Conservation (phyloP, 1,284 basidiomycete species). For the Cystobasidium slooffiae region DNA sequence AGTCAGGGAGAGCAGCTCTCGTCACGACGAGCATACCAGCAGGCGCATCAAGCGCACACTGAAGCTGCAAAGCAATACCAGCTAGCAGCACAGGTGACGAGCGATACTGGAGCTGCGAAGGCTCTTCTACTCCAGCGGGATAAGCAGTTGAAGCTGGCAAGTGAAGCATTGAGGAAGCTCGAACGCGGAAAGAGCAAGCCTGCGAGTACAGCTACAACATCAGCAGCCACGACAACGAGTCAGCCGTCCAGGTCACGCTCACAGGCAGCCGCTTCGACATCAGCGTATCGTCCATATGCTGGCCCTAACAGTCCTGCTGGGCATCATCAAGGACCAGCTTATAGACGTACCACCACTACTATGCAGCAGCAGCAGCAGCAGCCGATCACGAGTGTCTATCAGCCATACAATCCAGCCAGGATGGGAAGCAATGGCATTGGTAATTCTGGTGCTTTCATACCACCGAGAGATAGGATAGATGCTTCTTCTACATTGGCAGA, state of each 20-base stretch:
- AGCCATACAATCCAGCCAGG: slow-evolving; percentile 2
- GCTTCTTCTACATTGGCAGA: slow-evolving; percentile 33
- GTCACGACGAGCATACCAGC: slow-evolving; percentile 38
- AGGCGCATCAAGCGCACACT: slow-evolving; percentile 31
- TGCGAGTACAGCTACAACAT: neutral
- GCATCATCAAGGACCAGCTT: neutral
- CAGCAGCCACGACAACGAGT: neutral
- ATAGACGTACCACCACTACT: neutral
- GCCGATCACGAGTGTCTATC: slow-evolving; percentile 2
- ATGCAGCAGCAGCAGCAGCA: neutral
- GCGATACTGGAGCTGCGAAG: slow-evolving; percentile 36
- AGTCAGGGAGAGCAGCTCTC: slow-evolving; percentile 36
- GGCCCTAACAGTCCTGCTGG: neutral
- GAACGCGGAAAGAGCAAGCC: slow-evolving; percentile 16
- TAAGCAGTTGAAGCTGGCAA: slow-evolving; percentile 31
- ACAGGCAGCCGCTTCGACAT: neutral
- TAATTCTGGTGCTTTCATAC: neutral
- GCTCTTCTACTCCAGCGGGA: slow-evolving; percentile 40
- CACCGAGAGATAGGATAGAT: slow-evolving; percentile 34
- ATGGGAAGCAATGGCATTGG: neutral
- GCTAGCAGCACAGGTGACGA: slow-evolving; percentile 39
- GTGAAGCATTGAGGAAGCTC: slow-evolving; percentile 21
- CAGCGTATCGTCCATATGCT: neutral
- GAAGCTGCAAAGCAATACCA: slow-evolving; percentile 39
- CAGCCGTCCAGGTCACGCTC: neutral